These are phyloP conservation scores for Candida fluviatilis DNA, from an alignment of 805 yeast genomes.

Conservation along the genomic window DNA sequence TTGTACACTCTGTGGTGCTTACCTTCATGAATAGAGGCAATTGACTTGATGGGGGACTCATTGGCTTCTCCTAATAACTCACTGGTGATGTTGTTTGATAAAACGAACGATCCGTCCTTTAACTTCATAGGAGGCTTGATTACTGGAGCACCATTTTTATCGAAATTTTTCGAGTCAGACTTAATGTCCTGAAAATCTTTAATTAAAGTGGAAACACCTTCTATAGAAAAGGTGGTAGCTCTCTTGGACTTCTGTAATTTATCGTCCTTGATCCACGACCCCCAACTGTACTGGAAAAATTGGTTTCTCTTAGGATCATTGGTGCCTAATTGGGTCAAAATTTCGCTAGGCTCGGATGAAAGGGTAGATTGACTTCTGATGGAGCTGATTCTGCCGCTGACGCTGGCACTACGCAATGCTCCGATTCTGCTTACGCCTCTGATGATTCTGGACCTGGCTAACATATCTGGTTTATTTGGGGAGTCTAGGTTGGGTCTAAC, in stretches of 20 bases:
- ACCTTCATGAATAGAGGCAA: constrained; percentile 88
- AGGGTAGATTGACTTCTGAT: constrained; percentile 7
- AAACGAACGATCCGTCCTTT: constrained; percentile 37
- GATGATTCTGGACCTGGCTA: neutral
- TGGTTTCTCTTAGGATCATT: constrained; percentile 63
- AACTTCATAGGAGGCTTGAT: constrained; percentile 35
- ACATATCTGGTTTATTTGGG: neutral
- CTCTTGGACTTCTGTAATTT: constrained; percentile 68
- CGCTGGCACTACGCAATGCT: neutral
- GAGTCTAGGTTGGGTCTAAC: too few relatives aligned
- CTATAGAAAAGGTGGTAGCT: constrained; percentile 74
- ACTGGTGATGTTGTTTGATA: constrained; percentile 46
- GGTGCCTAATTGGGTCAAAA: constrained; percentile 57
- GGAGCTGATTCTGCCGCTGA: neutral
- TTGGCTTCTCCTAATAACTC: constrained; percentile 44
- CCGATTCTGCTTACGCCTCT: neutral
- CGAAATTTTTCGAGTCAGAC: constrained; percentile 20
- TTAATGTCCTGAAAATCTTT: constrained; percentile 40
- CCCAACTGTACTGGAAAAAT: constrained; percentile 91
- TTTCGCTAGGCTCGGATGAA: constrained; percentile 28
- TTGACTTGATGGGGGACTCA: constrained; percentile 54
- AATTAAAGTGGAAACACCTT: constrained; percentile 62
- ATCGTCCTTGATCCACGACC: constrained; percentile 88
- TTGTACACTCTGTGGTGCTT: constrained; percentile 88
- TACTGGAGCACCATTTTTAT: constrained; percentile 16